Percentiles rank a stretch among this genome's conserved stretches.
Evolutionary conservation across 352 stramenopile species (phyloP).

Genomic region (Globisporangium emineosum): DNA sequence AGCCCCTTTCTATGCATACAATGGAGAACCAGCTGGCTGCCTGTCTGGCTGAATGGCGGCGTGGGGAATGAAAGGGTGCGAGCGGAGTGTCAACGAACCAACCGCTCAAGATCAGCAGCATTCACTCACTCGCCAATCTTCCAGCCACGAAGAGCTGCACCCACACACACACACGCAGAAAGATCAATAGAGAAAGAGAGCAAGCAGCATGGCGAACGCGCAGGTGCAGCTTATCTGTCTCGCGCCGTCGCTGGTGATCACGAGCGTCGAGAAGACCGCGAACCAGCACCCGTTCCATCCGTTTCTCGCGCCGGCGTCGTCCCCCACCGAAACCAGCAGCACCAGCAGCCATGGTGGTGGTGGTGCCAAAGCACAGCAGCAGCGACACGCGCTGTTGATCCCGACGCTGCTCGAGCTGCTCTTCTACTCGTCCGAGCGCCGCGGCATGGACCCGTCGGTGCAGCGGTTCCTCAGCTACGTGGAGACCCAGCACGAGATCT

Average conservation of each 20-base stretch:
- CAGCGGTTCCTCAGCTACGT: conserved; percentile 61
- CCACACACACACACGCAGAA: background rate
- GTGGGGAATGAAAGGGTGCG: conserved; percentile 4
- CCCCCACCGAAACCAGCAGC: background rate
- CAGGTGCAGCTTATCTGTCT: conserved; percentile 62
- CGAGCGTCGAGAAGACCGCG: conserved; percentile 37
- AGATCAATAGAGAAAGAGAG: background rate
- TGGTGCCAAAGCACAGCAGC: background rate
- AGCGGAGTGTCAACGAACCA: background rate
- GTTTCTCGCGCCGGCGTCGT: conserved; percentile 13
- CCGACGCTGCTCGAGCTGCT: conserved; percentile 50
- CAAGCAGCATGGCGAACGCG: conserved; percentile 20
- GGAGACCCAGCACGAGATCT: conserved; percentile 65
- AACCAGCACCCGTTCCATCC: conserved; percentile 25
- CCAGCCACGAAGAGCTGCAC: background rate
- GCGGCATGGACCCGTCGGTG: background rate
- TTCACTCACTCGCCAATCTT: background rate
- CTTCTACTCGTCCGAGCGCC: conserved; percentile 36
- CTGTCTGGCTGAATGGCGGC: conserved; percentile 7
- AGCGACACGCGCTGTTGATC: conserved; percentile 25
- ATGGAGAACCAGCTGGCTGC: background rate
- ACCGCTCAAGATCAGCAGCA: background rate
- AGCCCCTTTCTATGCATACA: background rate
- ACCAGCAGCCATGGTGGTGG: background rate
- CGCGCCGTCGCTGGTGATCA: conserved; percentile 49